phyloP scores from a whole-genome alignment of 2,329 filamentous ascomycete species.

The Alternaria sp. region DNA sequence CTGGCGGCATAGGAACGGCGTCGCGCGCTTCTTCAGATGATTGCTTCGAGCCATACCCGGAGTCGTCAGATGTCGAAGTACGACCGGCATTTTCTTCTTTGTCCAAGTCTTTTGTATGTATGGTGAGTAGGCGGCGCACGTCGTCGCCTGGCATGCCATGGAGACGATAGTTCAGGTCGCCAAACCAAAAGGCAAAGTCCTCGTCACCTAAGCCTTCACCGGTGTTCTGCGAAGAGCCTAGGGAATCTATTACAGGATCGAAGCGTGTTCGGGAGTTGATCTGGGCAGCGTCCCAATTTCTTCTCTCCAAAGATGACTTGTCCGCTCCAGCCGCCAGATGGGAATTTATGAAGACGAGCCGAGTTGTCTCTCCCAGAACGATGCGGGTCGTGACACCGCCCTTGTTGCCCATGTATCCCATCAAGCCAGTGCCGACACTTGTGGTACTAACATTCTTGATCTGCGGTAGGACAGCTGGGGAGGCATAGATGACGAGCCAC shows the following conservation, averaged over 20 bases:
- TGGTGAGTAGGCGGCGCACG: conserved; percentile 79
- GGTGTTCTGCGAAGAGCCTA: conserved; percentile 62
- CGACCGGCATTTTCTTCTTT: conserved; percentile 10
- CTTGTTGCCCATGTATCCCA: conserved; percentile 97
- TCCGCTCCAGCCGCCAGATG: conserved; percentile 90
- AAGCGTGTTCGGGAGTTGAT: conserved; percentile 80
- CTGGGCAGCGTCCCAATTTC: conserved; percentile 88
- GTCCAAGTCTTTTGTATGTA: conserved; percentile 79
- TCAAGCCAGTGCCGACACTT: conserved; percentile 84
- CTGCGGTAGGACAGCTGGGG: conserved; percentile 73
- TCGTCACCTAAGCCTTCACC: conserved; percentile 83
- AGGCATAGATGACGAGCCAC: conserved; percentile 83
- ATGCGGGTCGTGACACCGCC: conserved; percentile 83
- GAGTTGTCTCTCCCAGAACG: conserved; percentile 86
- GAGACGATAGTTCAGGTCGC: conserved; percentile 92
- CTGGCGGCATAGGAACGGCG: conserved; percentile 45
- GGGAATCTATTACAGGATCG: conserved; percentile 70
- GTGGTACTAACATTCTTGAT: conserved; percentile 83
- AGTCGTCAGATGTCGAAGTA: conserved; percentile 28
- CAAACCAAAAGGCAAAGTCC: conserved; percentile 95
- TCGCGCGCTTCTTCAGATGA: conserved; percentile 24
- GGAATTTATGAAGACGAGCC: conserved; percentile 87
- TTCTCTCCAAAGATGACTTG: conserved; percentile 75
- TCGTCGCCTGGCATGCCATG: conserved; percentile 89
- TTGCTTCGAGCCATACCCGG: conserved; percentile 21